phyloP scores from a whole-genome alignment of 345 rosid species.

The Brassica napus region DNA sequence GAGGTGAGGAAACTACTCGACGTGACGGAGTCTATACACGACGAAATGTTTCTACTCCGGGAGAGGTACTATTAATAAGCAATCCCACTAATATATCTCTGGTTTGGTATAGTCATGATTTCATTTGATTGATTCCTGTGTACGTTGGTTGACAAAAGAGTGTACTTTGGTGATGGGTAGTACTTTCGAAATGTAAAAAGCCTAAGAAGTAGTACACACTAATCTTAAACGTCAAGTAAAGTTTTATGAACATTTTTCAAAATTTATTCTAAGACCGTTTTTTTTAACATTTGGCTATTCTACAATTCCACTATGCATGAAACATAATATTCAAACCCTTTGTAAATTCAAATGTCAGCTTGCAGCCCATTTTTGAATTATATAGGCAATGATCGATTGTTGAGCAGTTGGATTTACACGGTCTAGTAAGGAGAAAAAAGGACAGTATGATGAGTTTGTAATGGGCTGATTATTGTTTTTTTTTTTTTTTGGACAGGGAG shows the following conservation, averaged over 20 bases:
- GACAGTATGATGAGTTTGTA: neutral
- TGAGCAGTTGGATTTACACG: neutral
- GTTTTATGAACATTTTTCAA: neutral
- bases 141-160: neutral
- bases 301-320: neutral
- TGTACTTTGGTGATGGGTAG: neutral
- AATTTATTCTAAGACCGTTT: neutral
- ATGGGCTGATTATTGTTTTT: neutral
- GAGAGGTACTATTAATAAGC: slow-evolving; percentile 54
- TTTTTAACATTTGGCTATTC: neutral
- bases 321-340: neutral
- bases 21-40: slow-evolving; percentile 57
- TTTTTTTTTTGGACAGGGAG: slow-evolving; percentile 48
- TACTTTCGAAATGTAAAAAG: neutral
- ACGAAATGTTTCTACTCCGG: slow-evolving; percentile 80
- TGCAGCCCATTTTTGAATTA: neutral
- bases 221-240: neutral
- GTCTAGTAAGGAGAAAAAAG: neutral
- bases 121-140: neutral
- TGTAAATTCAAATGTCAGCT: neutral
- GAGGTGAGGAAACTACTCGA: slow-evolving; percentile 73
- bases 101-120: neutral
- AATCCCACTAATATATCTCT: neutral
- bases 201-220: neutral
- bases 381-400: neutral